Evolutionary conservation across 2,329 filamentous ascomycete species (phyloP).

Genomic region (Paramyrothecium roridum): DNA sequence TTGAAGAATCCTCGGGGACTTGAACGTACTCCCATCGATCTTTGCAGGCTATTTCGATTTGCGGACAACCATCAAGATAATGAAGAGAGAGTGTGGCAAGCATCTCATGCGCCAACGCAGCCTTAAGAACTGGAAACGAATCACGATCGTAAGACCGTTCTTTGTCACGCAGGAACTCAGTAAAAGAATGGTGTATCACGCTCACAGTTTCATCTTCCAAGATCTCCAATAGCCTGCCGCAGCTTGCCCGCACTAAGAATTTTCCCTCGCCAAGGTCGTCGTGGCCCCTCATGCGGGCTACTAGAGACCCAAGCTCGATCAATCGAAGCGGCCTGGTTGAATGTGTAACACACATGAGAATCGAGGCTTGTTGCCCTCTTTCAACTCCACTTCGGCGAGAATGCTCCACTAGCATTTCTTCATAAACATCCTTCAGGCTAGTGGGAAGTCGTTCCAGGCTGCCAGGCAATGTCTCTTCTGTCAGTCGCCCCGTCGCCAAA

Average conservation of each 20-base stretch:
- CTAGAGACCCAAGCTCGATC: slow-evolving; percentile 32
- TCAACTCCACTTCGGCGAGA: slow-evolving; percentile 22
- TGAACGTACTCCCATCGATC: not conserved
- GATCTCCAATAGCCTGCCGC: slow-evolving; percentile 42
- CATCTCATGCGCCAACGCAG: not conserved
- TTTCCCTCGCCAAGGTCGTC: slow-evolving; percentile 26
- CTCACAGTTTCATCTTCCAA: slow-evolving; percentile 40
- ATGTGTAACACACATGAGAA: slow-evolving; percentile 39
- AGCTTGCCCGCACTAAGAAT: slow-evolving; percentile 32
- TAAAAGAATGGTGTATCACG: slow-evolving; percentile 46
- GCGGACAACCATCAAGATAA: not conserved
- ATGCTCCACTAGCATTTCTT: slow-evolving; percentile 6
- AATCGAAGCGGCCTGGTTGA: slow-evolving; percentile 36
- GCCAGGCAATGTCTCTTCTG: slow-evolving; percentile 5
- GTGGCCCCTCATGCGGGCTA: not conserved
- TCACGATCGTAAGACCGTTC: not conserved
- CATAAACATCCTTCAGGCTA: slow-evolving; percentile 7
- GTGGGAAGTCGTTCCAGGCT: slow-evolving; percentile 4
- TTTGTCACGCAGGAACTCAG: slow-evolving; percentile 34
- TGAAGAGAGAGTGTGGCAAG: not conserved
- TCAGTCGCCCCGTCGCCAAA: slow-evolving; percentile 1
- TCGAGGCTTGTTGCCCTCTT: slow-evolving; percentile 26
- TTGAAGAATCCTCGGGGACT: not conserved
- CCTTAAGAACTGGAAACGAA: not conserved
- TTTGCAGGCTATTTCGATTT: not conserved